Evolutionary conservation across 345 rosid genomes (phyloP).

Genomic region (Cardamine occulta): DNA sequence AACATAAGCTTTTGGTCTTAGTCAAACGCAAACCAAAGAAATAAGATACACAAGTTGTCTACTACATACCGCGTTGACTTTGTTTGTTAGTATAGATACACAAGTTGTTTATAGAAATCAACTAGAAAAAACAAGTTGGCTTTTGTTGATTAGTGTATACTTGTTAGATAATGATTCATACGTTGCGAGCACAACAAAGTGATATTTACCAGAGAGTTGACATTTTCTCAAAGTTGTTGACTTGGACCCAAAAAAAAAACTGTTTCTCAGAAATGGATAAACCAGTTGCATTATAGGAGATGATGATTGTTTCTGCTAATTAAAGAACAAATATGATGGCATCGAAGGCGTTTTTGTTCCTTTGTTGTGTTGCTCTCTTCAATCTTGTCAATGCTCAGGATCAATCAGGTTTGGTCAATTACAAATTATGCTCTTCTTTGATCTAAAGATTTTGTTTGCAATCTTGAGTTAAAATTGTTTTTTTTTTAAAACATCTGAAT

Average conservation of each 20-base stretch:
- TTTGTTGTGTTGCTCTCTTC: constrained; percentile 25
- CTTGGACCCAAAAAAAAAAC: constrained; percentile 22
- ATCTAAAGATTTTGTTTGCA: background rate
- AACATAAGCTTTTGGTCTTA: constrained; percentile 12
- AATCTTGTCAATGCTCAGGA: constrained; percentile 40
- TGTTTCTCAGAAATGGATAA: constrained; percentile 34
- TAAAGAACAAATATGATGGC: constrained; percentile 22
- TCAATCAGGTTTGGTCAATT: constrained; percentile 46
- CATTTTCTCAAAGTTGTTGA: constrained; percentile 33
- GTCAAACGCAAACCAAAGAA: constrained; percentile 19
- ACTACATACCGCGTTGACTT: constrained; percentile 35
- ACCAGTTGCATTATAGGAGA: constrained; percentile 15
- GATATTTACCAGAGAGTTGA: constrained; percentile 32
- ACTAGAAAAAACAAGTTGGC: constrained; percentile 20
- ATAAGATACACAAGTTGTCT: background rate
- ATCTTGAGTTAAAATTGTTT: background rate
- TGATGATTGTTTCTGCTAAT: constrained; percentile 14
- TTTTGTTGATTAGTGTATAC: constrained; percentile 32
- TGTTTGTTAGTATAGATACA: constrained; percentile 20
- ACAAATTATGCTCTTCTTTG: constrained; percentile 5
- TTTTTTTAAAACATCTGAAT: background rate
- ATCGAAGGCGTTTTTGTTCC: constrained; percentile 6
- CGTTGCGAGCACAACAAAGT: constrained; percentile 41
- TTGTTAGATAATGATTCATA: constrained; percentile 35
- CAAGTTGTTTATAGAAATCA: constrained; percentile 20